A percentile compares a stretch with the other conserved stretches of the same genome.
phyloP scores from a whole-genome alignment of 495 filamentous ascomycete genomes.

The Hyaloscypha hepaticicola region DNA sequence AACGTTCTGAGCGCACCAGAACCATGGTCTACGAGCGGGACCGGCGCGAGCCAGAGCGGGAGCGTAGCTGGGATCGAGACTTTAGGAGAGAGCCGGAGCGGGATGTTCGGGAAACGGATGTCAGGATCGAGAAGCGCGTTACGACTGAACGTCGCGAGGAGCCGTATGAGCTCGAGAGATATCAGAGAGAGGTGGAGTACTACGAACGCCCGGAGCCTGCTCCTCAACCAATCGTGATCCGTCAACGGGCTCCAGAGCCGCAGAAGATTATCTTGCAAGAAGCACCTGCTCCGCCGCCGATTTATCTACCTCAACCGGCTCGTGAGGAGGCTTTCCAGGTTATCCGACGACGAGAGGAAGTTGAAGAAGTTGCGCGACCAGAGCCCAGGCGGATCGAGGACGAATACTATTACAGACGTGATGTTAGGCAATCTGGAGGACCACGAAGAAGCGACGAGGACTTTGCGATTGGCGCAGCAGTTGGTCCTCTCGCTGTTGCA shows the following conservation, averaged over 20 bases:
- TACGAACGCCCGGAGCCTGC: conserved; percentile 55
- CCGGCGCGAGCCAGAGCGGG: conserved; percentile 43
- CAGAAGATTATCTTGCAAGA: conserved; percentile 76
- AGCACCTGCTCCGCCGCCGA: conserved; percentile 59
- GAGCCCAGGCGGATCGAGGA: conserved; percentile 45
- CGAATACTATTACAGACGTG: conserved; percentile 67
- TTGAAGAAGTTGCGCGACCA: conserved; percentile 45
- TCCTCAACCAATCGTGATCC: conserved; percentile 65
- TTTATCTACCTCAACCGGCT: conserved; percentile 58
- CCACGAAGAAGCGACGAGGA: conserved; percentile 58
- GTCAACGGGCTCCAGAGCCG: conserved; percentile 54
- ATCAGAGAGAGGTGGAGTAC: conserved; percentile 67
- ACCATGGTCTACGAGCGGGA: conserved; percentile 43
- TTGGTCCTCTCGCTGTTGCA: not conserved
- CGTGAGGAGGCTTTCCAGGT: conserved; percentile 64
- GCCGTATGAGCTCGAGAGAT: conserved; percentile 54
- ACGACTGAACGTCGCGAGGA: conserved; percentile 26
- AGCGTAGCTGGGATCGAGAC: conserved; percentile 55
- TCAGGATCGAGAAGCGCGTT: conserved; percentile 43
- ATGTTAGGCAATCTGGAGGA: conserved; percentile 38
- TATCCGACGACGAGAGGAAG: conserved; percentile 55
- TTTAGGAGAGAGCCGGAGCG: conserved; percentile 33
- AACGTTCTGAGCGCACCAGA: conserved; percentile 41
- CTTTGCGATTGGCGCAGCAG: conserved; percentile 40
- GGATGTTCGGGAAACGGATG: conserved; percentile 39